phyloP scores from a whole-genome alignment of 1,139 yeast genomes.

The Spencermartinsiella ligniputridi region DNA sequence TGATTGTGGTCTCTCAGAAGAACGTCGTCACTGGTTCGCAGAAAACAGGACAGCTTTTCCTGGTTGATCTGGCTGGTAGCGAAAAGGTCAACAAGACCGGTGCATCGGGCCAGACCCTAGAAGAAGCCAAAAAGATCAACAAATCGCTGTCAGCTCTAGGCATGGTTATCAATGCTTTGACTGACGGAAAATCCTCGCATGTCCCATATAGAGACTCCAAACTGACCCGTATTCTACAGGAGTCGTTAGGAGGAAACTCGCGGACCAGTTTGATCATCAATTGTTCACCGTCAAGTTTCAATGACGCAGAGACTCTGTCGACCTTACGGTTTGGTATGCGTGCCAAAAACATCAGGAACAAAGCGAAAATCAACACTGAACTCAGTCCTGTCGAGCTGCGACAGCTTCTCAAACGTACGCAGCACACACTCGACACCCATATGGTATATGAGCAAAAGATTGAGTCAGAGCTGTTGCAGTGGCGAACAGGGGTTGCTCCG shows the following conservation, averaged over 20 bases:
- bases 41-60: slow-evolving; percentile 63
- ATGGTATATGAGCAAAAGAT: slow-evolving; percentile 44
- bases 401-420: slow-evolving; percentile 46
- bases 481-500: slow-evolving; percentile 47
- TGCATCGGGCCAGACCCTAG: slow-evolving; percentile 67
- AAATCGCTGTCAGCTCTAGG: slow-evolving; percentile 75
- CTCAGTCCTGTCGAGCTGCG: slow-evolving; percentile 55
- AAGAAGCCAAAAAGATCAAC: slow-evolving; percentile 83
- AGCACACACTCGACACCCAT: slow-evolving; percentile 44
- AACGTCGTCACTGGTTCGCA: slow-evolving; percentile 50
- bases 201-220: slow-evolving; percentile 82
- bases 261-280: slow-evolving; percentile 74
- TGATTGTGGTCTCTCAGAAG: slow-evolving; percentile 59
- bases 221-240: slow-evolving; percentile 76
- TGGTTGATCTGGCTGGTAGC: slow-evolving; percentile 87
- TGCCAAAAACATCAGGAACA: slow-evolving; percentile 68
- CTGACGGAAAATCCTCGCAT: slow-evolving; percentile 63
- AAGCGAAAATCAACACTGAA: slow-evolving; percentile 66
- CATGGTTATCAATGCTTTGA: slow-evolving; percentile 72
- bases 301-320: slow-evolving; percentile 68
- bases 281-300: slow-evolving; percentile 63
- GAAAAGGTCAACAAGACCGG: slow-evolving; percentile 85
- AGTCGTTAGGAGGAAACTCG: slow-evolving; percentile 83
- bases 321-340: slow-evolving; percentile 77
- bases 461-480: slow-evolving; percentile 46